A percentile compares a stretch with the other conserved stretches of the same genome.
phyloP scores from a whole-genome alignment of 2,329 filamentous ascomycete species.

The Phialophora verrucosa region DNA sequence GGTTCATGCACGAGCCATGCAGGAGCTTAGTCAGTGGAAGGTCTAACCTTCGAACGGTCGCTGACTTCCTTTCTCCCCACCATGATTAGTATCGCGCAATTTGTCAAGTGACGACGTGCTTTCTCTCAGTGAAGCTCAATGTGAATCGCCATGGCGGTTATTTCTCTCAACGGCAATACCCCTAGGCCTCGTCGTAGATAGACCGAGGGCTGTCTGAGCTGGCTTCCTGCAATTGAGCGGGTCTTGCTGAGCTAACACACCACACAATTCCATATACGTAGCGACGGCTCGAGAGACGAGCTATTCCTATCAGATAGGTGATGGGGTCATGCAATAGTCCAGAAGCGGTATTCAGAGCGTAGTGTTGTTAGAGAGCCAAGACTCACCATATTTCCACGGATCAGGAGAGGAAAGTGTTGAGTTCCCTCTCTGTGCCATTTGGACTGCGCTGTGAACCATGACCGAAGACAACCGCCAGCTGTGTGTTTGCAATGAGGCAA shows the following conservation, averaged over 20 bases:
- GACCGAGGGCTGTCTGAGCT: neutral
- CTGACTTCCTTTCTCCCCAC: slow-evolving; percentile 1
- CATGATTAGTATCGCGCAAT: slow-evolving; percentile 13
- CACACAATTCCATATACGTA: neutral
- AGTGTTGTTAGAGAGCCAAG: neutral
- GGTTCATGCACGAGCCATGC: slow-evolving; percentile 18
- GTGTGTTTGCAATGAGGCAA: neutral
- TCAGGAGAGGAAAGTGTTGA: neutral
- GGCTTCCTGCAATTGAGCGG: neutral
- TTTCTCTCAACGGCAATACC: neutral
- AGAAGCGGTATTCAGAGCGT: neutral
- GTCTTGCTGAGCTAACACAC: neutral
- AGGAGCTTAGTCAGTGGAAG: slow-evolving; percentile 28
- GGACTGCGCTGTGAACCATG: neutral
- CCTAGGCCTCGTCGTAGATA: neutral
- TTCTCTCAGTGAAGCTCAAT: neutral
- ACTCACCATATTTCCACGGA: neutral
- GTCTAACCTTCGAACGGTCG: neutral
- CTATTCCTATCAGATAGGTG: neutral
- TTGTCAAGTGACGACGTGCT: slow-evolving; percentile 13
- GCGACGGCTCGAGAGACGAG: neutral
- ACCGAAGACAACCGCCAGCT: neutral
- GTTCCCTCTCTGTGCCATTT: neutral
- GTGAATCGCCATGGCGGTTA: neutral
- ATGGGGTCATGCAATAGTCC: neutral